A percentile compares a stretch with the other conserved stretches of the same genome.
Conservation (phyloP, 169 alveolate genomes). For the Plasmodium gaboni region DNA sequence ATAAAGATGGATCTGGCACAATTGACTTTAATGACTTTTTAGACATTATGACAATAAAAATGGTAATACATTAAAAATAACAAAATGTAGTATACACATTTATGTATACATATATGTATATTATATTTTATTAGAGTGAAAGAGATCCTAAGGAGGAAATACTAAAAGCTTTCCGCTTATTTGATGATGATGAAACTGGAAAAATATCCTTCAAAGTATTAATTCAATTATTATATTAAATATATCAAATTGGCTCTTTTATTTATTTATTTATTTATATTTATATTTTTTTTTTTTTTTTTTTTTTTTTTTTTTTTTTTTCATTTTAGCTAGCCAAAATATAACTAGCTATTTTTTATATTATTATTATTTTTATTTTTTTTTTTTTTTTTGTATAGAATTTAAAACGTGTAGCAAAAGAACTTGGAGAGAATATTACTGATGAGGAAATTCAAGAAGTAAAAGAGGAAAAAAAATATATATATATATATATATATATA, state of each 20-base stretch:
- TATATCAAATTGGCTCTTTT: not conserved
- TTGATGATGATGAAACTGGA: constrained; percentile 98
- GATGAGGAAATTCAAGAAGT: constrained; percentile 97
- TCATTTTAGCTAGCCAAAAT: not conserved
- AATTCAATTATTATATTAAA: not conserved
- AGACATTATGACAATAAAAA: constrained; percentile 84
- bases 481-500: not conserved
- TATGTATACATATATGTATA: not conserved
- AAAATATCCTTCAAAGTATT: constrained; percentile 92
- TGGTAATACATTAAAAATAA: constrained; percentile 67
- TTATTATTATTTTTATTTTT: not conserved
- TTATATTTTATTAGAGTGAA: constrained; percentile 80
- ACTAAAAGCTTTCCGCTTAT: constrained; percentile 94
- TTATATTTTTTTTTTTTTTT: constrained; percentile 18
- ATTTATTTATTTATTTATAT: not conserved
- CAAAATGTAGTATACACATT: not conserved
- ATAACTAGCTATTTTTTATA: not conserved
- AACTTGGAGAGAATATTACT: constrained; percentile 98
- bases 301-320: constrained; percentile 4
- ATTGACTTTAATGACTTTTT: constrained; percentile 89
- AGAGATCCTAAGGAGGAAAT: constrained; percentile 98
- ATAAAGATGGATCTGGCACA: constrained; percentile 92
- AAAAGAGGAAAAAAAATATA: not conserved
- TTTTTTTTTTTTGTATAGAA: constrained; percentile 86
- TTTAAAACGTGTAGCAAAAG: constrained; percentile 97